Evolutionary conservation across 768 basidiomycete genomes (phyloP).

Genomic region (Suillus subluteus): DNA sequence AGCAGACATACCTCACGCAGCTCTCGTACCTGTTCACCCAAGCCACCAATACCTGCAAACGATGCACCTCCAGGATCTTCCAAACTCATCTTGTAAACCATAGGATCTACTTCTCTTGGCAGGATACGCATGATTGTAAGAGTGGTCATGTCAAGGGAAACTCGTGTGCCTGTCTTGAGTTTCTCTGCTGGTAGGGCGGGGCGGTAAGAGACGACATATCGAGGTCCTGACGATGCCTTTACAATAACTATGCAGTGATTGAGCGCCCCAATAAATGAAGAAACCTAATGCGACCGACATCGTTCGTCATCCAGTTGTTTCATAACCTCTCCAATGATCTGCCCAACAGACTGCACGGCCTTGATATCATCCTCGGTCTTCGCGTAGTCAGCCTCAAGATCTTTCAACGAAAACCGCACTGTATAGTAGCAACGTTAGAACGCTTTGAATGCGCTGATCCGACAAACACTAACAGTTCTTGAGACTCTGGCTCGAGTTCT

Average conservation of each 20-base stretch:
- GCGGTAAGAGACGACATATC: slow-evolving; percentile 97
- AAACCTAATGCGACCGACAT: slow-evolving; percentile 57
- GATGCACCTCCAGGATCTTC: slow-evolving; percentile 96
- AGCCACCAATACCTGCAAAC: slow-evolving; percentile 96
- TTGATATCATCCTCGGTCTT: slow-evolving; percentile 99
- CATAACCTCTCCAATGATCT: slow-evolving; percentile 99
- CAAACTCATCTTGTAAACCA: slow-evolving; percentile 99
- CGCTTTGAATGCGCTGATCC: neutral
- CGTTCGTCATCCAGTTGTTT: slow-evolving; percentile 98
- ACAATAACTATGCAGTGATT: slow-evolving; percentile 76
- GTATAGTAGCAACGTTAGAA: slow-evolving; percentile 5
- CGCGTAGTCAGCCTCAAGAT: slow-evolving; percentile 85
- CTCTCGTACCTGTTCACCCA: slow-evolving; percentile 96
- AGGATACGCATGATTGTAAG: slow-evolving; percentile 98
- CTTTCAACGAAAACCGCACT: slow-evolving; percentile 93
- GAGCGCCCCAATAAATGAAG: neutral
- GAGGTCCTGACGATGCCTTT: slow-evolving; percentile 96
- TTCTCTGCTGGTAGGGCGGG: slow-evolving; percentile 90
- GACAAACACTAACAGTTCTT: slow-evolving; percentile 77
- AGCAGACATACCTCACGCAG: slow-evolving; percentile 75
- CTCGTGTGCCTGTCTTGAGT: slow-evolving; percentile 92
- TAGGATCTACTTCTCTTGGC: slow-evolving; percentile 95
- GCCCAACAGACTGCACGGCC: slow-evolving; percentile 97
- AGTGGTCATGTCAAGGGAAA: slow-evolving; percentile 99
- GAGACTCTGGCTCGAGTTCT: slow-evolving; percentile 80